Conservation (phyloP, 768 basidiomycete species). For the Suillus alpinus region DNA sequence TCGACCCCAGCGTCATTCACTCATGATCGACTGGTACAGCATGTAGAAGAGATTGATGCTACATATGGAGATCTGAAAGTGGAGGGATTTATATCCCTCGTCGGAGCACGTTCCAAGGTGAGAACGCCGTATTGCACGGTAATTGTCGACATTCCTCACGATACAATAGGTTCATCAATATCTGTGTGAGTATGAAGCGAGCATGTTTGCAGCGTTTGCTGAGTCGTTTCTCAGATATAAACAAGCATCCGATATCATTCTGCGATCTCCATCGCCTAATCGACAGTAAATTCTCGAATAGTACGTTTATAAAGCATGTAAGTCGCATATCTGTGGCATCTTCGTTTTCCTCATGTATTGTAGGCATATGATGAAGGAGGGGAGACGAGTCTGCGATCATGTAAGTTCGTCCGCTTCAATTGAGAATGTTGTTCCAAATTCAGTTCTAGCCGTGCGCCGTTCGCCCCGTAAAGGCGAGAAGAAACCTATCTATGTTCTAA, state of each 20-base stretch:
- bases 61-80: slow-evolving; percentile 50
- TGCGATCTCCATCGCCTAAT: slow-evolving; percentile 71
- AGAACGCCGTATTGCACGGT: slow-evolving; percentile 14
- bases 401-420: slow-evolving; percentile 12
- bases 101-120: slow-evolving; percentile 74
- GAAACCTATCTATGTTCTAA: slow-evolving; percentile 80
- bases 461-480: slow-evolving; percentile 80
- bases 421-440: slow-evolving; percentile 14
- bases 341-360: slow-evolving; percentile 5
- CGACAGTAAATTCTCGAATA: slow-evolving; percentile 61
- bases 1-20: background rate
- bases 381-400: slow-evolving; percentile 34
- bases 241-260: slow-evolving; percentile 62
- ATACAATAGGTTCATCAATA: slow-evolving; percentile 72
- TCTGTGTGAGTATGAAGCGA: slow-evolving; percentile 57
- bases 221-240: slow-evolving; percentile 57
- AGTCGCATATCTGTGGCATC: slow-evolving; percentile 13
- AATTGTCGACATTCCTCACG: slow-evolving; percentile 18
- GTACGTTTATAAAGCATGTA: slow-evolving; percentile 76
- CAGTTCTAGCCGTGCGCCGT: slow-evolving; percentile 49
- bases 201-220: background rate
- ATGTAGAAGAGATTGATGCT: slow-evolving; percentile 62
- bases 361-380: slow-evolving; percentile 72
- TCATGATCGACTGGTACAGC: slow-evolving; percentile 38
- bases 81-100: slow-evolving; percentile 83